Conservation (phyloP, 768 basidiomycete genomes). For the Bullera alba region DNA sequence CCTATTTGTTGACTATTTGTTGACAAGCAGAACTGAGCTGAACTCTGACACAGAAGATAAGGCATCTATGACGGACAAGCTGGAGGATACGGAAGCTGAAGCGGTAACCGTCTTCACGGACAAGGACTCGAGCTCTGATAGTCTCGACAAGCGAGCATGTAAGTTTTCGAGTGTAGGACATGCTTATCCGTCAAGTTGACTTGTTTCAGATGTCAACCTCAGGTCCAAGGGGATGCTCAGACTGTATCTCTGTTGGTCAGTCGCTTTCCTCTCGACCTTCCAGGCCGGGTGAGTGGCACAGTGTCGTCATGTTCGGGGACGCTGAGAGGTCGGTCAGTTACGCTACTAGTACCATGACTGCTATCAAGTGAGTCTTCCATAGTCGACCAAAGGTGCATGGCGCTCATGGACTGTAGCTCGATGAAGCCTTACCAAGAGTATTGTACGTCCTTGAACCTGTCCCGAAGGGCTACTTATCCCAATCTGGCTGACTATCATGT, state of each 20-base stretch:
- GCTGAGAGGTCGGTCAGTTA: slow-evolving; percentile 6
- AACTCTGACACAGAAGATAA: too few species aligned
- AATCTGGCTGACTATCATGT: neutral
- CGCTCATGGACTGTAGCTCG: slow-evolving; percentile 7
- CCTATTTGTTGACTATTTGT: too few species aligned
- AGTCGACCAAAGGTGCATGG: neutral
- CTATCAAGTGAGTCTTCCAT: slow-evolving; percentile 21
- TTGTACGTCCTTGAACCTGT: slow-evolving; percentile 6
- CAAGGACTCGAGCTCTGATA: too few species aligned
- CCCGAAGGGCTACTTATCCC: neutral
- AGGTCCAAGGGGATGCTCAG: slow-evolving; percentile 29
- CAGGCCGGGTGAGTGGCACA: slow-evolving; percentile 14
- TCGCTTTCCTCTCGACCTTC: slow-evolving; percentile 20
- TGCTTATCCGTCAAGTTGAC: too few species aligned
- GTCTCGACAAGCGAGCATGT: too few species aligned
- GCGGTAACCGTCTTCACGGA: too few species aligned
- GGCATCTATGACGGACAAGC: too few species aligned
- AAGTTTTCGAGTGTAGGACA: too few species aligned
- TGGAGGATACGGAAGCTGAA: too few species aligned
- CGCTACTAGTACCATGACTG: slow-evolving; percentile 19
- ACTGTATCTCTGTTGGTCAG: slow-evolving; percentile 17
- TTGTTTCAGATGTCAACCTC: too few species aligned
- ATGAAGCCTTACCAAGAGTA: slow-evolving; percentile 18
- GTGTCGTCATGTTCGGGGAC: neutral
- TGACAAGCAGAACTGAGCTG: too few species aligned